Conservation (phyloP, 2,329 filamentous ascomycete genomes). For the Colletotrichum karsti region DNA sequence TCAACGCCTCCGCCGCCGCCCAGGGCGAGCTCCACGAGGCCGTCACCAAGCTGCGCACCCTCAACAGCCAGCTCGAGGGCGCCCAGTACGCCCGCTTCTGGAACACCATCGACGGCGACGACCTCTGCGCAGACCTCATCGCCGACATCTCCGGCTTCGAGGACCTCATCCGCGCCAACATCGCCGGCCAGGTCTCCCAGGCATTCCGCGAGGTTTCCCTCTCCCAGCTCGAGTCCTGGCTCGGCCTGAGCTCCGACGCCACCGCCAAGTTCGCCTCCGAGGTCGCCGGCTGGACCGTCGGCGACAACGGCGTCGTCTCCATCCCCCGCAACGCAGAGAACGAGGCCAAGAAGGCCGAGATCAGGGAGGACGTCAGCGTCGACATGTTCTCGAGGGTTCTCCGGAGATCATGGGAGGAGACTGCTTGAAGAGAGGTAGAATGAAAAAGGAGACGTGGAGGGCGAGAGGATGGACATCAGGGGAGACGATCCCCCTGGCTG, state of each 20-base stretch:
- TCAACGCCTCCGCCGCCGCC: slow-evolving; percentile 77
- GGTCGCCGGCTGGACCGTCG: slow-evolving; percentile 87
- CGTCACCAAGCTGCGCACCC: slow-evolving; percentile 83
- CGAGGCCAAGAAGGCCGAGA: slow-evolving; percentile 94
- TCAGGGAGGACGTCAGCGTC: slow-evolving; percentile 93
- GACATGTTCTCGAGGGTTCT: slow-evolving; percentile 86
- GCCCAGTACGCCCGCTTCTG: slow-evolving; percentile 94
- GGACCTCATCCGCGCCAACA: slow-evolving; percentile 89
- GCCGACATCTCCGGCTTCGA: slow-evolving; percentile 96
- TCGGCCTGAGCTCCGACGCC: slow-evolving; percentile 74
- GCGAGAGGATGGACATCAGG: slow-evolving; percentile 7
- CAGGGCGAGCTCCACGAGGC: slow-evolving; percentile 86
- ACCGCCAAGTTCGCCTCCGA: slow-evolving; percentile 83
- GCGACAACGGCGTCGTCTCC: slow-evolving; percentile 70
- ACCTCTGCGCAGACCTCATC: slow-evolving; percentile 93
- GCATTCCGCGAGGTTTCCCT: slow-evolving; percentile 78
- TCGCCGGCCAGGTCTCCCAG: slow-evolving; percentile 87
- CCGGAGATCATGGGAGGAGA: slow-evolving; percentile 86
- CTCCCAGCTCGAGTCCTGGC: slow-evolving; percentile 76
- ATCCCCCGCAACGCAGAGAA: slow-evolving; percentile 96
- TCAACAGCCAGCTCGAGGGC: slow-evolving; percentile 88
- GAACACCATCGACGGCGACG: slow-evolving; percentile 90
- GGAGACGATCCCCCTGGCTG: slow-evolving; percentile 14
- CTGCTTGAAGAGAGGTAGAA: slow-evolving; percentile 56
- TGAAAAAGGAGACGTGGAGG: background rate